Percentiles rank a stretch among this genome's conserved stretches.
phyloP scores from a whole-genome alignment of 441 rosid species.

The Erodium trifolium region DNA sequence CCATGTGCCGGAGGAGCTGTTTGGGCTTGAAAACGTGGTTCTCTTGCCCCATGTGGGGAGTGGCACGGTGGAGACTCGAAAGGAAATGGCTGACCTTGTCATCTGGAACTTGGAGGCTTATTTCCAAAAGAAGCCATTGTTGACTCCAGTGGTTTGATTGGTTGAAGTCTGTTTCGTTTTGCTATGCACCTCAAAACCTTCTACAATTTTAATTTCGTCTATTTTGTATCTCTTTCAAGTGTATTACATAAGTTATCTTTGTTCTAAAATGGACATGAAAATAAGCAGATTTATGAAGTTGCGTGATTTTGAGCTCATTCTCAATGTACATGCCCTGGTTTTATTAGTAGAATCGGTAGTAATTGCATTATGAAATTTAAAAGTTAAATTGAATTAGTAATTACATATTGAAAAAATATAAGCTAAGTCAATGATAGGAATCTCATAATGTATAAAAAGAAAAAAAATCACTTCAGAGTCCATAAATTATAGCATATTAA shows the following conservation, averaged over 20 bases:
- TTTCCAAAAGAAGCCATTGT: conserved; percentile 38
- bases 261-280: too few species aligned
- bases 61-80: conserved; percentile 49
- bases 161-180: neutral
- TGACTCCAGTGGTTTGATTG: conserved; percentile 46
- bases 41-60: conserved; percentile 55
- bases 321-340: too few species aligned
- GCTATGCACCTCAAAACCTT: neutral
- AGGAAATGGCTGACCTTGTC: conserved; percentile 62
- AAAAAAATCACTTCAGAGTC: neutral
- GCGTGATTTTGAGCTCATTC: too few species aligned
- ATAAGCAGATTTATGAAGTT: too few species aligned
- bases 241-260: too few species aligned
- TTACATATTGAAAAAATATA: too few species aligned
- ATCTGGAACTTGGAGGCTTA: conserved; percentile 56
- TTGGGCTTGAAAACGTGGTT: conserved; percentile 50
- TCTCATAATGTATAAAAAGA: neutral
- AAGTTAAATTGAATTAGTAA: too few species aligned
- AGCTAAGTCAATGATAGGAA: neutral
- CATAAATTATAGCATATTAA: neutral
- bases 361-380: too few species aligned
- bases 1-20: conserved; percentile 46
- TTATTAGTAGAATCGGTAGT: too few species aligned
- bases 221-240: neutral
- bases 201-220: neutral